Base-by-base conservation (phyloP, 2,329 filamentous ascomycete species). In the Penicillium sp. region DNA sequence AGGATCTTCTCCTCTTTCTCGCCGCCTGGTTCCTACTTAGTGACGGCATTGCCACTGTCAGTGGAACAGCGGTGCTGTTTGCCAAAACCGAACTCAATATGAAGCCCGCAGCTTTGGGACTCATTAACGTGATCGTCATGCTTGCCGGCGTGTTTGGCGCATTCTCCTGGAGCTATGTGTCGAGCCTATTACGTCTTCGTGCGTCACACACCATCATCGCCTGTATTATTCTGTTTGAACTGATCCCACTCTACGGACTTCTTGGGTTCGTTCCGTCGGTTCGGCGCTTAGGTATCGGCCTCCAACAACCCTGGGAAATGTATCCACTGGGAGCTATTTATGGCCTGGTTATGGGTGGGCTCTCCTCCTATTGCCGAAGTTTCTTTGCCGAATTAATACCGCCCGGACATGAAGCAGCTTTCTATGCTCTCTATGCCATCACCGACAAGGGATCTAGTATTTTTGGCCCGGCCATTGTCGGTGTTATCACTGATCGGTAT, bases 271-370 rank as follows among this genome's bases (percentile, higher is more conserved):
- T 98, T 16, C 92, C 93, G 0, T 86, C 91, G 7, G 83, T 99
- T 47, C 84, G 87, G 66, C 78, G 81, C 8, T 85, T 89, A 75
- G 93, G 92, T 0, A 86, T 91, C 42, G 95, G 95, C 1, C 81
- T 99, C n/a, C 92, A 96, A 74, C 88, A 95, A 71, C 88, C 91
- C 3, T 96, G 92, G 91, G 95, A 99, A 68, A 97, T 99, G 91
- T 98, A 95, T 67, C 91, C 91, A 0, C 78, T 99, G 1, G 93
- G 92, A 0, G 90, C 90, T 3, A 86, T 98, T 13, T 98, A 97
- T 73, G 95, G 95, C 0, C 86, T 99, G 50, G 93, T 98, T 2
- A 85, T 98, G 29, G 95, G 95, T n/a, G 95, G 95, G 0, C 78
- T 99, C 42, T 92, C 90, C 57, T 90, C 89, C 25, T 97, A 98